Percentiles rank a stretch among this genome's conserved stretches.
phyloP scores from a whole-genome alignment of 176 grass and related monocot genomes.

The Oryza nivara region DNA sequence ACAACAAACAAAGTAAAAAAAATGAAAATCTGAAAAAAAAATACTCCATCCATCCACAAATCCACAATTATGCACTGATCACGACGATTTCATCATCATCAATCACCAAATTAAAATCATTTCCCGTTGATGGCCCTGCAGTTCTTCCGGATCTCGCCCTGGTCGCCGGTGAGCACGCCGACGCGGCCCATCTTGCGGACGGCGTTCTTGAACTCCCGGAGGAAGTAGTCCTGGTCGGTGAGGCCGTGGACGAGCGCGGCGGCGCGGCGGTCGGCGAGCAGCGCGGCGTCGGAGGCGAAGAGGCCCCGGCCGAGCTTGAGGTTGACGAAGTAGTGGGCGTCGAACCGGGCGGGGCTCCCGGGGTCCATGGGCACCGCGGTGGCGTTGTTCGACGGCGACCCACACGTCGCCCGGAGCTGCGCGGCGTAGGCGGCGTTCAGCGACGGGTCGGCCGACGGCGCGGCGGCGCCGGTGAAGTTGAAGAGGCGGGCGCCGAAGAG shows the following conservation, averaged over 20 bases:
- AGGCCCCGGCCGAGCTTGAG: constrained; percentile 55
- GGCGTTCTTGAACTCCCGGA: constrained; percentile 53
- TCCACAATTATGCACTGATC: background rate
- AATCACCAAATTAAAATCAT: background rate
- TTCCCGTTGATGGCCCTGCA: constrained; percentile 41
- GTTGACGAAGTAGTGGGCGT: constrained; percentile 70
- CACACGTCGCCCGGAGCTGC: constrained; percentile 17
- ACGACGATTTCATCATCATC: background rate
- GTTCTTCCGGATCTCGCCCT: constrained; percentile 48
- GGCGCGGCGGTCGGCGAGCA: constrained; percentile 38
- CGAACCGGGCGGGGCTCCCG: constrained; percentile 45
- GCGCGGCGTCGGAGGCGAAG: constrained; percentile 59
- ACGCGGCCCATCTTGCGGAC: constrained; percentile 62
- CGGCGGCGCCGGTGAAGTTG: constrained; percentile 32
- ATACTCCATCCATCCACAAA: background rate
- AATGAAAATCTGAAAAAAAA: background rate
- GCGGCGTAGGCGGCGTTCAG: constrained; percentile 52
- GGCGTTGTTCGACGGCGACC: constrained; percentile 15
- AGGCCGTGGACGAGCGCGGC: constrained; percentile 46
- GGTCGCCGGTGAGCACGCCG: constrained; percentile 38
- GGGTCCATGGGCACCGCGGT: constrained; percentile 57
- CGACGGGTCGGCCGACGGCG: constrained; percentile 18
- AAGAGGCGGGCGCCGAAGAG: constrained; percentile 61
- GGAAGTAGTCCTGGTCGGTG: constrained; percentile 28
- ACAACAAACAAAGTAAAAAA: background rate